A percentile compares a stretch with the other conserved stretches of the same genome.
Conservation (phyloP, 2,329 filamentous ascomycete genomes). For the Reticulascus tulasneorum region DNA sequence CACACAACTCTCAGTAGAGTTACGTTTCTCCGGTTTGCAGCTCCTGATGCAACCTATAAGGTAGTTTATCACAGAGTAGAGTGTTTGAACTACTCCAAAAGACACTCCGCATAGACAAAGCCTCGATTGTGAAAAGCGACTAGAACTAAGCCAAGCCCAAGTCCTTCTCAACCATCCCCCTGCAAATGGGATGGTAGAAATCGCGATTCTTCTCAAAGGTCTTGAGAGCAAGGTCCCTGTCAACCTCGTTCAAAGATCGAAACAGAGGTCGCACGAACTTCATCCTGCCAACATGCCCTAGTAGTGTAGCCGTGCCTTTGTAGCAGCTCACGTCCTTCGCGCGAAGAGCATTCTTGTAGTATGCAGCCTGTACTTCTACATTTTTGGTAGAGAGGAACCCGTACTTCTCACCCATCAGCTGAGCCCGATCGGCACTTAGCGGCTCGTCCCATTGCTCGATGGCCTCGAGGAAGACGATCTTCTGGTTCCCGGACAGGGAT, state of each 20-base stretch:
- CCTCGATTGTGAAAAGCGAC: too few species aligned
- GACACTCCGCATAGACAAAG: too few species aligned
- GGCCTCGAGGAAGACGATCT: slow-evolving; percentile 83
- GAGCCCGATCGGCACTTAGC: slow-evolving; percentile 61
- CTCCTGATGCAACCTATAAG: too few species aligned
- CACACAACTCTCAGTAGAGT: too few species aligned
- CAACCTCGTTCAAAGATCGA: slow-evolving; percentile 68
- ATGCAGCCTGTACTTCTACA: slow-evolving; percentile 79
- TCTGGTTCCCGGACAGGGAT: slow-evolving; percentile 78
- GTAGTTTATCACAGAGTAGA: too few species aligned
- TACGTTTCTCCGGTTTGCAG: too few species aligned
- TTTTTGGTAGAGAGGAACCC: slow-evolving; percentile 72
- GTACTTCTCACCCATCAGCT: slow-evolving; percentile 72
- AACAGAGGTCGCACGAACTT: slow-evolving; percentile 92
- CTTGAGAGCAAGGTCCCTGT: slow-evolving; percentile 68
- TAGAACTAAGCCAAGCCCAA: slow-evolving; percentile 46
- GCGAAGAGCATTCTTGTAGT: slow-evolving; percentile 73
- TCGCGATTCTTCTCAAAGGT: slow-evolving; percentile 85
- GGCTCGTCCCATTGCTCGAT: slow-evolving; percentile 64
- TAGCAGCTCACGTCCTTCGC: slow-evolving; percentile 69
- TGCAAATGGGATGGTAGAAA: slow-evolving; percentile 95
- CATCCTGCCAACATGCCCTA: slow-evolving; percentile 87
- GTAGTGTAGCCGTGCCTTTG: slow-evolving; percentile 65
- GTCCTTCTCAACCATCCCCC: slow-evolving; percentile 82
- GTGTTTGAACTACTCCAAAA: too few species aligned